Evolutionary conservation across 225 moss, liverwort and hornwort genomes (phyloP), one percentile per base, ranked within the genome.

Genomic region (Pleurozium schreberi): DNA sequence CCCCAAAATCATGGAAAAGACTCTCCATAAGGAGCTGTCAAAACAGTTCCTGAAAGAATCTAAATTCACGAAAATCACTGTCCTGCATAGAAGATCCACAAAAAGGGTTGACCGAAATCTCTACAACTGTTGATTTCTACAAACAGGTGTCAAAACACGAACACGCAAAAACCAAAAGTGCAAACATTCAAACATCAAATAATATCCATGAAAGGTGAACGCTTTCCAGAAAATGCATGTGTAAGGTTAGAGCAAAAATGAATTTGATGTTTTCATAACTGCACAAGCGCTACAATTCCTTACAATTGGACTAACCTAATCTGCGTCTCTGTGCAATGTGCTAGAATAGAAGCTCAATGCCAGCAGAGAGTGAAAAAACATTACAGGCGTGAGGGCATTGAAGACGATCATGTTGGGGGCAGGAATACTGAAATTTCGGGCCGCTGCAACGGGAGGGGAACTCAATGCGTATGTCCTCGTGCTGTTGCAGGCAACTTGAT

Each of bases 401-500:
- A 57, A 47, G 86, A 80, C 73, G 88, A 80, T 71, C n/a, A 50
- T 89, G 85, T 83, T 78, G 76, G 82, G 73, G 67, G 66, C 40
- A 58, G 49, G 52, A 75, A 90, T 26, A 70, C 71, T 82, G 88
- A 43, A 38, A 53, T 78, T 45, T 88, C 66, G 40, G n/a, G 71
- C 55, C 75, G 83, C 68, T 77, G 82, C 63, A 77, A 83, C 27
- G 69, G 73, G 58, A 58, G 76, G 57, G 64, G 63, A 61, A 57
- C 57, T 83, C 81, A 92, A 83, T 94, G 94, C 85, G 94, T 93
- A 82, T 94, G 93, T 89, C 94, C 94, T 88, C 94, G 90, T 80
- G 94, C 65, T 69, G 92, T 94, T 58, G 87, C 89, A 59, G 93
- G 88, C 86, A 95, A 77, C 94, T 95, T 93, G 88, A 96, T 95